Base-by-base conservation (phyloP, 371 early-diverging fungal species). In the Mortierella sp. region DNA sequence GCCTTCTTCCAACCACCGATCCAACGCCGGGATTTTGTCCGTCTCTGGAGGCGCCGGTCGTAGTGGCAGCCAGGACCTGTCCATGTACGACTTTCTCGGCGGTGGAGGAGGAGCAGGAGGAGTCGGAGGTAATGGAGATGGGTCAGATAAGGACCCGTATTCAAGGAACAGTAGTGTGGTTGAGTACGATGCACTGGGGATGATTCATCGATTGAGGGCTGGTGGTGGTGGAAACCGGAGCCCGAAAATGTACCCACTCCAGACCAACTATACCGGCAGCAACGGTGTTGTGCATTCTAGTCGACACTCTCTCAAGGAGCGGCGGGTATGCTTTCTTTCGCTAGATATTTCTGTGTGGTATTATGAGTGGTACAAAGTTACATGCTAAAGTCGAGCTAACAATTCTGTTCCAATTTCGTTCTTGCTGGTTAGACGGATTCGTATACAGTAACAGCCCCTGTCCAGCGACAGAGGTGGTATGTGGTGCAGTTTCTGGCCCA, bases 381-480 rank as follows among this genome's bases (percentile, higher is more conserved):
- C 0, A 16, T 57, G 50, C n/a, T 0, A 16, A 31, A 24, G 47
- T 50, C 31, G 31, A 31, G 19, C 34, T 63, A 16, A 63, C 21
- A 16, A 8, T 28, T 34, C 31, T 60, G 3, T 26, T 24, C 16
- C 13, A 6, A 31, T 3, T 5, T 34, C 19, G 14, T 10, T 71
- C 19, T 7, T 68, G 16, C 16, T 38, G 42, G 42, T 19, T 75
- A 84, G 85, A 76, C 79, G 79, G 82, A 84, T 45, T 84, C 85
- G 5, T 84, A 76, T 38, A 77, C 85, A 57, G 81, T 84, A 7
- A 74, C 72, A 7, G 85, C 79, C 1, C 85, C 85, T 1, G 85
- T 84, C 2, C 85, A 84, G 57, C 50, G 77, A 1, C 85, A 84
- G 26, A 58, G 85, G 19, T 84, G 85, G 85, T 84, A 84, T 44